Base-by-base conservation (phyloP, 352 stramenopile species). In the Globisporangium echinulatum region DNA sequence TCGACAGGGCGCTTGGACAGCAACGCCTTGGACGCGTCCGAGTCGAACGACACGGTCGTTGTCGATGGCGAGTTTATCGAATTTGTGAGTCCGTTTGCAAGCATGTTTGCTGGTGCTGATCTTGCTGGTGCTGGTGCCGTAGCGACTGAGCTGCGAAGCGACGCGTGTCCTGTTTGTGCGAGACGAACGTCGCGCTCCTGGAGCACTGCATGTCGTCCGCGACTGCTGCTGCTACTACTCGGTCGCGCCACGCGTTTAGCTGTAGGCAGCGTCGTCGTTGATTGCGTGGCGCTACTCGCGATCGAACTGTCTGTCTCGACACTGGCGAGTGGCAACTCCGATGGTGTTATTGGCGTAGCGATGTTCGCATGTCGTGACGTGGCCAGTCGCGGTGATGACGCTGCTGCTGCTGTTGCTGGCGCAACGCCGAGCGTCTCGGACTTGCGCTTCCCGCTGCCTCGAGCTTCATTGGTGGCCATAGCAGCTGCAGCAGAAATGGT, bases 1-100 rank as follows among this genome's bases (percentile, higher is more conserved):
- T 17, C 25, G 25, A 33, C 46, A 14, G 7, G 2, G 46, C 33
- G 44, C 37, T 13, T 46, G 19, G 49, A 17, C 11, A 37, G 38
- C 11, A 47, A 65, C 3, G 56, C 38, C 52, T 64, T 64, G 17
- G 15, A 25, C 36, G 54, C 52, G 15, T 59, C 59, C 13, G 59
- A 59, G 52, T 59, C 52, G 36, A 54, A 56, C 17, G 59, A 59
- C 59, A 64, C 38, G 7, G 59, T 56, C 52, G 59, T 64, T 47
- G 46, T 65, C 36, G 59, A 13, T 44, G 46, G 19, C 52, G 59
- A 65, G 53, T 52, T 47, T 17, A 53, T 65, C 4, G 59, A 61
- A 47, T 53, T 56, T 47, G 40, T 47, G 15, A 61, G 36, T 5
- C 13, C 13, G 49, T 54, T 36, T 33, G 25, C 25, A 33, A 33